These are phyloP conservation scores for Phytophthora vignae DNA, from an alignment of 352 stramenopile species.

Conservation along the genomic window DNA sequence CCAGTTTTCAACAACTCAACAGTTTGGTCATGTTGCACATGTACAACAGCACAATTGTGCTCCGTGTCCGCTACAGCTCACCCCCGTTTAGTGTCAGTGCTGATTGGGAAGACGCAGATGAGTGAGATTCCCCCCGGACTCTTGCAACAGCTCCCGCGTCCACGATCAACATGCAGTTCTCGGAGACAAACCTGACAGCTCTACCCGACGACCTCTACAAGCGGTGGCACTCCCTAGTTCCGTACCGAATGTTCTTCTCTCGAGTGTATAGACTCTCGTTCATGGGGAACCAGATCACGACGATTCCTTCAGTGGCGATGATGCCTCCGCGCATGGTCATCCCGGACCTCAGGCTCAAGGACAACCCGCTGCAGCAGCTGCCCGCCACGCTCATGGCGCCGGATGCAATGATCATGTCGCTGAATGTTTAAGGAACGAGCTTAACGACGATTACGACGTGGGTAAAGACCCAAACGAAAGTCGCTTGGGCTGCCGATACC, in stretches of 20 bases:
- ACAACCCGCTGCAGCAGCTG: slow-evolving; percentile 26
- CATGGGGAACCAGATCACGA: slow-evolving; percentile 21
- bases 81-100: slow-evolving; percentile 10
- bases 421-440: slow-evolving; percentile 24
- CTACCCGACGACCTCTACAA: slow-evolving; percentile 21
- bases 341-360: slow-evolving; percentile 15
- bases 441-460: slow-evolving; percentile 17
- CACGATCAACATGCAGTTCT: slow-evolving; percentile 27
- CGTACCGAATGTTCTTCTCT: slow-evolving; percentile 32
- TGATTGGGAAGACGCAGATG: slow-evolving; percentile 24
- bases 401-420: slow-evolving; percentile 23
- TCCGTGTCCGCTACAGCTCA: slow-evolving; percentile 23
- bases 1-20: slow-evolving; percentile 12
- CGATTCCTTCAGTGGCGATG: slow-evolving; percentile 24
- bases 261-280: slow-evolving; percentile 19
- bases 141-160: slow-evolving; percentile 21
- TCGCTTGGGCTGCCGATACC: slow-evolving; percentile 19
- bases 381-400: slow-evolving; percentile 22
- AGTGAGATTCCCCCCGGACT: slow-evolving; percentile 12
- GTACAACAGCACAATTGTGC: slow-evolving; percentile 28
- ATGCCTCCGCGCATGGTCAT: slow-evolving; percentile 33
- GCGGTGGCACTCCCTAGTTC: slow-evolving; percentile 21
- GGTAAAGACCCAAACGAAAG: slow-evolving; percentile 23
- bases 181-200: slow-evolving; percentile 20
- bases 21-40: slow-evolving; percentile 22